Evolutionary conservation across 116 monocot species (phyloP).

Genomic region (Dioscorea cayenensis): DNA sequence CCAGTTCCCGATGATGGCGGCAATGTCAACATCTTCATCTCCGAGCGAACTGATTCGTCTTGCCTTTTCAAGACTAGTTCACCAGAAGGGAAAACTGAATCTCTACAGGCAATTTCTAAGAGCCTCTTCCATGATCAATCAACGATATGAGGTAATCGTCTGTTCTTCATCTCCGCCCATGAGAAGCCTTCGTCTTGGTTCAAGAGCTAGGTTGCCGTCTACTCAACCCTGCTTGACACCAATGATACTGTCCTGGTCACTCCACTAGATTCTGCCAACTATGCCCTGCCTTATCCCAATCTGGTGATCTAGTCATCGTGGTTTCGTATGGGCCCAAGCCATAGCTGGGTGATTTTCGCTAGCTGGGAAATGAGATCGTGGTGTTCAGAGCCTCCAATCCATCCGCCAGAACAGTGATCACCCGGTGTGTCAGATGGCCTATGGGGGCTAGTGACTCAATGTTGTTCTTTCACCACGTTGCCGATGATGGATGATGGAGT

Average conservation of each 20-base stretch:
- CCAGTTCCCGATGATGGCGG: slow-evolving; percentile 42
- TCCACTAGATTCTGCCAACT: slow-evolving; percentile 46
- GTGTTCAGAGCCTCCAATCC: slow-evolving; percentile 47
- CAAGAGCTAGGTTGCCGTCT: slow-evolving; percentile 76
- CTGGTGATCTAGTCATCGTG: slow-evolving; percentile 63
- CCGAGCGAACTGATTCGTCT: slow-evolving; percentile 61
- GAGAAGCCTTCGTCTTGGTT: slow-evolving; percentile 31
- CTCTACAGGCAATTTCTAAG: slow-evolving; percentile 16
- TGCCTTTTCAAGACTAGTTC: slow-evolving; percentile 24
- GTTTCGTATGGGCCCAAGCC: slow-evolving; percentile 42
- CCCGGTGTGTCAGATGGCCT: slow-evolving; percentile 60
- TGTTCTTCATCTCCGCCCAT: slow-evolving; percentile 68
- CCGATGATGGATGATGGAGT: slow-evolving; percentile 91
- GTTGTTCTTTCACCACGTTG: slow-evolving; percentile 61
- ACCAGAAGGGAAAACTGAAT: slow-evolving; percentile 7
- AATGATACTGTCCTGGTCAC: slow-evolving; percentile 35
- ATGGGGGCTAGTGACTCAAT: slow-evolving; percentile 53
- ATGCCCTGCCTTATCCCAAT: slow-evolving; percentile 65
- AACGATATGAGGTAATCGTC: slow-evolving; percentile 16
- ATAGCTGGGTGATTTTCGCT: slow-evolving; percentile 65
- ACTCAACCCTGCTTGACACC: slow-evolving; percentile 23
- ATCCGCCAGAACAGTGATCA: slow-evolving; percentile 20
- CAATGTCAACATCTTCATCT: slow-evolving; percentile 47
- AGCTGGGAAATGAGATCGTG: slow-evolving; percentile 58
- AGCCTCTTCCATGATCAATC: slow-evolving; percentile 79